A percentile compares a stretch with the other conserved stretches of the same genome.
Conservation (phyloP, 192 early-diverging fungal species). For the Backusella parvicylindrica region DNA sequence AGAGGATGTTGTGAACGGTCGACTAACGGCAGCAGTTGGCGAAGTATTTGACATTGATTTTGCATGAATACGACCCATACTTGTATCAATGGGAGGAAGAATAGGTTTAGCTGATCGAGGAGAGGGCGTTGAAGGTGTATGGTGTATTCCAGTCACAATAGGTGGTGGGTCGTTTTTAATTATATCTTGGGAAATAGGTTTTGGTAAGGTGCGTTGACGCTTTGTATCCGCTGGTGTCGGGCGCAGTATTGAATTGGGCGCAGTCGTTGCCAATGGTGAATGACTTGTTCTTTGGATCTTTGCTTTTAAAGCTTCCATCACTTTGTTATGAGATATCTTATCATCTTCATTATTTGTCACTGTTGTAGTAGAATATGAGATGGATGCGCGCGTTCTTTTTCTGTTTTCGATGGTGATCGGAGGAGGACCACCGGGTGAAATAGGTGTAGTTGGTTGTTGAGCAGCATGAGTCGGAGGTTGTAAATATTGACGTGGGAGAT, state of each 20-base stretch:
- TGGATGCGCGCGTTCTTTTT: constrained; percentile 4
- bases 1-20: not conserved
- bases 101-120: constrained; percentile 32
- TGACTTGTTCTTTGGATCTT: constrained; percentile 29
- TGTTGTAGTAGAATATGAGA: not conserved
- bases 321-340: constrained; percentile 24
- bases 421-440: constrained; percentile 1
- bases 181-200: not conserved
- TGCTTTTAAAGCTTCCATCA: constrained; percentile 36
- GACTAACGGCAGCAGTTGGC: not conserved
- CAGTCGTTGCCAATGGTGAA: not conserved
- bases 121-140: constrained; percentile 13
- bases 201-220: constrained; percentile 9
- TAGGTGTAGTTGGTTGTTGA: constrained; percentile 15
- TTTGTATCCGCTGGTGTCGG: not conserved
- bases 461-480: not conserved
- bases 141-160: not conserved
- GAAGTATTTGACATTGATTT: not conserved
- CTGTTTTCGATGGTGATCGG: not conserved
- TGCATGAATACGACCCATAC: constrained; percentile 16
- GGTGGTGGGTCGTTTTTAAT: not conserved
- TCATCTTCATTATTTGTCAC: constrained; percentile 1
- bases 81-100: constrained; percentile 34
- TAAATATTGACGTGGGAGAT: constrained; percentile 4
- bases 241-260: not conserved